phyloP scores from a whole-genome alignment of 345 rosid species.

The Sisymbrium altissimum region DNA sequence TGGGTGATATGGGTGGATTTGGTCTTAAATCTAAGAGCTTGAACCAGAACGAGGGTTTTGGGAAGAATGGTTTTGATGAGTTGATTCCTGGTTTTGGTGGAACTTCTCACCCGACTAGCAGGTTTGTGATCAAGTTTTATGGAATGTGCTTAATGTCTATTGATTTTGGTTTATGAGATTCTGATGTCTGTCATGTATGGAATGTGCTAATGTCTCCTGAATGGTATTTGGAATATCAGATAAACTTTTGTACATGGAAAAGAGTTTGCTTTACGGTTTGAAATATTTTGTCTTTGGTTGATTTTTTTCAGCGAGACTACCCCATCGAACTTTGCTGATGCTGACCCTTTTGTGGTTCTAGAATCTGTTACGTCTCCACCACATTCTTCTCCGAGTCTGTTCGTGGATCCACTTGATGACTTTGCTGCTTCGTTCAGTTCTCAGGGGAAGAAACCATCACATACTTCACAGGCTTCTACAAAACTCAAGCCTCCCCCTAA shows the following conservation, averaged over 20 bases:
- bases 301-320: slow-evolving; percentile 31
- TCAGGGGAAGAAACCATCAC: slow-evolving; percentile 32
- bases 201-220: neutral
- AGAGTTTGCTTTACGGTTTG: neutral
- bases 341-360: slow-evolving; percentile 66
- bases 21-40: slow-evolving; percentile 31
- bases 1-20: slow-evolving; percentile 47
- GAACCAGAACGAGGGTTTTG: neutral
- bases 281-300: neutral
- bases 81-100: slow-evolving; percentile 79
- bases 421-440: slow-evolving; percentile 43
- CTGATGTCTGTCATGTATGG: neutral
- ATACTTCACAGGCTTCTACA: slow-evolving; percentile 34
- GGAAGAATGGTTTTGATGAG: slow-evolving; percentile 48
- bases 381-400: slow-evolving; percentile 37
- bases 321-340: slow-evolving; percentile 35
- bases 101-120: slow-evolving; percentile 33
- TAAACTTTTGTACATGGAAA: neutral
- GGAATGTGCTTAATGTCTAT: neutral
- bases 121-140: no score
- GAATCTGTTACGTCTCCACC: slow-evolving; percentile 46
- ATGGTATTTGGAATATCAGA: neutral
- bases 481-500: slow-evolving; percentile 66
- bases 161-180: neutral
- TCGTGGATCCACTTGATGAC: slow-evolving; percentile 58